phyloP scores from a whole-genome alignment of 73 alveolate species.

The Paramecium pentaurelia region DNA sequence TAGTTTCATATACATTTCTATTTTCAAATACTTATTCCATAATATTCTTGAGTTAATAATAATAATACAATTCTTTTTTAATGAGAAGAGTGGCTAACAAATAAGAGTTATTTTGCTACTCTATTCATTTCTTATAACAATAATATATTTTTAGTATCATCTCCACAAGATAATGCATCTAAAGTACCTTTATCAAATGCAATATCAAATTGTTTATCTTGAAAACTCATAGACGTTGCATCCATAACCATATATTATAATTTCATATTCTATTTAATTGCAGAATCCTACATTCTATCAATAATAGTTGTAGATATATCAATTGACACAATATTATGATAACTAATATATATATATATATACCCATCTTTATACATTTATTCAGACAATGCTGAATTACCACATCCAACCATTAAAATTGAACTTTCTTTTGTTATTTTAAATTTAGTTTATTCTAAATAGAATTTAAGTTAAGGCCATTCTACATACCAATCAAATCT shows the following conservation, averaged over 20 bases:
- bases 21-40: neutral
- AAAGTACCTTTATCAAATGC: slow-evolving; percentile 59
- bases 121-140: slow-evolving; percentile 49
- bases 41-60: neutral
- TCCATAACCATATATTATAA: slow-evolving; percentile 36
- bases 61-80: neutral
- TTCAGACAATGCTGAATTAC: slow-evolving; percentile 55
- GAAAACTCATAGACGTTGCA: slow-evolving; percentile 18
- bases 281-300: slow-evolving; percentile 23
- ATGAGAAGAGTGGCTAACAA: slow-evolving; percentile 21
- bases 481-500: slow-evolving; percentile 42
- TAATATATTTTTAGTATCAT: neutral
- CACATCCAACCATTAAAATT: slow-evolving; percentile 59
- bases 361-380: slow-evolving; percentile 61
- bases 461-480: slow-evolving; percentile 30
- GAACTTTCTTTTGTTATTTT: neutral
- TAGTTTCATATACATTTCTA: neutral
- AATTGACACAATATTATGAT: slow-evolving; percentile 45
- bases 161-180: slow-evolving; percentile 57
- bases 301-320: slow-evolving; percentile 46
- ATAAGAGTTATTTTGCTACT: neutral
- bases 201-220: slow-evolving; percentile 51
- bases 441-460: neutral
- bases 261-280: neutral
- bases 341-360: neutral